These are phyloP conservation scores for Yarrowia sp. DNA, from an alignment of 805 yeast species.

Conservation along the genomic window DNA sequence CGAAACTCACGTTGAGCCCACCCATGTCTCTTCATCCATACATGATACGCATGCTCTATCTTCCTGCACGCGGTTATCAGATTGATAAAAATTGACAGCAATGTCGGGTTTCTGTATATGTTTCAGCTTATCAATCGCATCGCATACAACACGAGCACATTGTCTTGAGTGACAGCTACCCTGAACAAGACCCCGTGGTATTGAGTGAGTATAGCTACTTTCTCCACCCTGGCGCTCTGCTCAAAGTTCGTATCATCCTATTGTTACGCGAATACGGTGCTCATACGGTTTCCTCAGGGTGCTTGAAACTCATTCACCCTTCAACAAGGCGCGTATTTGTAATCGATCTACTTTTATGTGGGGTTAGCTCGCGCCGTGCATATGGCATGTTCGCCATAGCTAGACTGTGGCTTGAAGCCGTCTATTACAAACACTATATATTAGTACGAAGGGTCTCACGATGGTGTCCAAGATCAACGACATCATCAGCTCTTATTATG, in stretches of 20 bases:
- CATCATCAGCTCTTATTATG: background rate
- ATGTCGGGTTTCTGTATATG: background rate
- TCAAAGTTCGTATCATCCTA: background rate
- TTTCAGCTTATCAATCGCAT: background rate
- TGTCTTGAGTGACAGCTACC: no score
- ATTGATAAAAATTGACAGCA: constrained; percentile 16
- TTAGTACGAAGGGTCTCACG: background rate
- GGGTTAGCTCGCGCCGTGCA: constrained; percentile 37
- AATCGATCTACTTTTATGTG: constrained; percentile 26
- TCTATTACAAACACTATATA: constrained; percentile 12
- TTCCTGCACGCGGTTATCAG: constrained; percentile 1
- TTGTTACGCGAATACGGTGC: background rate
- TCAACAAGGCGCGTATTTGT: background rate
- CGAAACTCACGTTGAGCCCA: no score
- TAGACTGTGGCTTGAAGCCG: constrained; percentile 25
- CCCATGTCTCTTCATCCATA: background rate
- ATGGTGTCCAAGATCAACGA: no score
- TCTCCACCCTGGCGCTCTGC: background rate
- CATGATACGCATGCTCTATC: background rate
- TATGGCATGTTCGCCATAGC: background rate
- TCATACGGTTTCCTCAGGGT: no score
- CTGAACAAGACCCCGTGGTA: no score
- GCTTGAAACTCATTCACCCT: background rate
- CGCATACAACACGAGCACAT: no score
- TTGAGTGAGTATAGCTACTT: background rate